phyloP scores from a whole-genome alignment of 345 rosid species.

The Alliaria petiolata region DNA sequence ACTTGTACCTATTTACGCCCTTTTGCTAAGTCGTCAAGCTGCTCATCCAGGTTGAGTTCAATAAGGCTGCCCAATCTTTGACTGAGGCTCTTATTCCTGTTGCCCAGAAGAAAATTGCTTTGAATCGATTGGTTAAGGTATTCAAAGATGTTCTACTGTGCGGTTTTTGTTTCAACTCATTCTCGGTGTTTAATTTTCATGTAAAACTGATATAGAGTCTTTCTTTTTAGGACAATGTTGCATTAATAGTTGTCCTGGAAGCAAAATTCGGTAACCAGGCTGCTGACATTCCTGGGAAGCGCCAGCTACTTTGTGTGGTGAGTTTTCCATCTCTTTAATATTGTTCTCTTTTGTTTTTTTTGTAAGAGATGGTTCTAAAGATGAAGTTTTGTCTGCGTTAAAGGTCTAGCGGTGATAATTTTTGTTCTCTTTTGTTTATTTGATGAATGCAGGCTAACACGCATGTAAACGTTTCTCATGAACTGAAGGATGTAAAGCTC shows the following conservation, averaged over 20 bases:
- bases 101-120: slow-evolving; percentile 83
- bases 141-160: slow-evolving; percentile 2
- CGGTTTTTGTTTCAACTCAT: not conserved
- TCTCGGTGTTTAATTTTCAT: not conserved
- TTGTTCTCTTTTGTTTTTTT: not conserved
- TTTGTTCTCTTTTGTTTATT: no score
- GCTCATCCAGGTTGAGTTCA: slow-evolving; percentile 83
- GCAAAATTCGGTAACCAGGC: slow-evolving; percentile 89
- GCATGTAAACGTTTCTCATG: slow-evolving; percentile 79
- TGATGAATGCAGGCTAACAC: slow-evolving; percentile 77
- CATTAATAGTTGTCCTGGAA: slow-evolving; percentile 85
- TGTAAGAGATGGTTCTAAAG: not conserved
- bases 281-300: slow-evolving; percentile 76
- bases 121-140: slow-evolving; percentile 86
- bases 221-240: slow-evolving; percentile 74
- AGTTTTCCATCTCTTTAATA: slow-evolving; percentile 22
- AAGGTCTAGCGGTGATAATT: slow-evolving; percentile 9
- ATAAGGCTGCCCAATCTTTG: slow-evolving; percentile 97
- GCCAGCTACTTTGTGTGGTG: slow-evolving; percentile 95
- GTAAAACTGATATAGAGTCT: slow-evolving; percentile 13
- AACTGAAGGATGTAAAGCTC: slow-evolving; percentile 91
- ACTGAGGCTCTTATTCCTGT: slow-evolving; percentile 82
- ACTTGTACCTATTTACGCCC: not conserved
- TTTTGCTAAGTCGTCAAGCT: slow-evolving; percentile 13
- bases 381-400: not conserved